Percentiles rank a stretch among this genome's conserved stretches.
These are phyloP conservation scores for Astrothelium macrocarpum DNA, from an alignment of 495 filamentous ascomycete genomes.

Conservation along the genomic window DNA sequence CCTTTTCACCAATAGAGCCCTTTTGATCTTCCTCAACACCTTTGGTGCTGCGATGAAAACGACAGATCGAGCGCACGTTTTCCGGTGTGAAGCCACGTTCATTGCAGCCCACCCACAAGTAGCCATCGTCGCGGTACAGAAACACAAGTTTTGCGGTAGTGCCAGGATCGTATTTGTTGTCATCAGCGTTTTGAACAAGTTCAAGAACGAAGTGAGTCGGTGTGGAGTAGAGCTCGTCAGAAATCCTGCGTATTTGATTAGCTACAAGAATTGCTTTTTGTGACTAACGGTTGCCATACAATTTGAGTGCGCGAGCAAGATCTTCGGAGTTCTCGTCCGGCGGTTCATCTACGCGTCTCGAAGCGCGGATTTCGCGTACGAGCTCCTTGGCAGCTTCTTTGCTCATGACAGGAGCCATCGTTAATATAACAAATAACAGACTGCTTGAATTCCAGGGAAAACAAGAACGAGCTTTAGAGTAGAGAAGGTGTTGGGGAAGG, in stretches of 20 bases:
- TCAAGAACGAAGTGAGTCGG: constrained; percentile 19
- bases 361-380: constrained; percentile 2
- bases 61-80: constrained; percentile 18
- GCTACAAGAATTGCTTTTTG: not conserved
- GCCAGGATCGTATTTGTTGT: constrained; percentile 13
- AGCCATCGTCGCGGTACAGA: constrained; percentile 11
- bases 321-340: constrained; percentile 11
- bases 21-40: not conserved
- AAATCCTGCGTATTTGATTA: constrained; percentile 7
- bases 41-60: constrained; percentile 15
- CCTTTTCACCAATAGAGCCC: constrained; percentile 21
- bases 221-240: constrained; percentile 13
- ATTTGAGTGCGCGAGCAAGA: constrained; percentile 6
- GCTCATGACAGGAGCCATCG: not conserved
- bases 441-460: not conserved
- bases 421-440: not conserved
- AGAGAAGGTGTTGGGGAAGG: not conserved
- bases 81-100: constrained; percentile 15
- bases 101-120: constrained; percentile 17
- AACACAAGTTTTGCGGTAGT: constrained; percentile 7
- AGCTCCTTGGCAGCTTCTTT: constrained; percentile 7
- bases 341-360: constrained; percentile 3
- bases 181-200: constrained; percentile 22
- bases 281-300: constrained; percentile 3
- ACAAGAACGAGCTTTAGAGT: not conserved